Percentiles rank a stretch among this genome's conserved stretches.
Evolutionary conservation across 495 filamentous ascomycete genomes (phyloP).

Genomic region (Lasiosphaeria miniovina): DNA sequence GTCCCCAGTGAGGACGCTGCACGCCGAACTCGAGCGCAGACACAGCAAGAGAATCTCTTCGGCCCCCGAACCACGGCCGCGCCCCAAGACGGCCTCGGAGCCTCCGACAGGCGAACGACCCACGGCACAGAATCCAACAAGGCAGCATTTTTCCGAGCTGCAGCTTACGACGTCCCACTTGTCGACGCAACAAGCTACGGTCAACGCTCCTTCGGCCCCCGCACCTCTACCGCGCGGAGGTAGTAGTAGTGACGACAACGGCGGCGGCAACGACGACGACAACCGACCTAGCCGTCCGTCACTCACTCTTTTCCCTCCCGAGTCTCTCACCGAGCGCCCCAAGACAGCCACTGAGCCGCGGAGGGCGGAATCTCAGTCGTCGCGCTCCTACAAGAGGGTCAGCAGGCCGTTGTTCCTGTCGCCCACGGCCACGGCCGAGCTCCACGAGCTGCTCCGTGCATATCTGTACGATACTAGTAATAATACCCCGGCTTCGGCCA

Average conservation of each 20-base stretch:
- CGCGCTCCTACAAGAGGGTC: slow-evolving; percentile 36
- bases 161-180: too few species aligned
- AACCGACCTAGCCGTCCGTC: slow-evolving; percentile 12
- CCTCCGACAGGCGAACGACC: neutral
- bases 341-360: slow-evolving; percentile 16
- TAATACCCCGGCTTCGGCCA: slow-evolving; percentile 17
- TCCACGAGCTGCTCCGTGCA: slow-evolving; percentile 31
- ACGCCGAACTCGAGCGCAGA: slow-evolving; percentile 33
- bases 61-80: slow-evolving; percentile 17
- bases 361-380: slow-evolving; percentile 2
- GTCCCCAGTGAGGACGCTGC: slow-evolving; percentile 31
- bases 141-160: too few species aligned
- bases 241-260: too few species aligned
- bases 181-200: too few species aligned
- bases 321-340: slow-evolving; percentile 11
- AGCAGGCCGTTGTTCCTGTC: slow-evolving; percentile 34
- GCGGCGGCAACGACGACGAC: too few species aligned
- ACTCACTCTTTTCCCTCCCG: slow-evolving; percentile 17
- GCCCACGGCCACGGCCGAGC: slow-evolving; percentile 32
- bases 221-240: too few species aligned
- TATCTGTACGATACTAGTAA: slow-evolving; percentile 22
- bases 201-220: too few species aligned
- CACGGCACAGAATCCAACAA: too few species aligned
- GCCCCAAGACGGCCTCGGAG: slow-evolving; percentile 13
- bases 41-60: slow-evolving; percentile 35